These are phyloP conservation scores for Sarcodon aspratus DNA, from an alignment of 768 basidiomycete genomes.

Conservation along the genomic window DNA sequence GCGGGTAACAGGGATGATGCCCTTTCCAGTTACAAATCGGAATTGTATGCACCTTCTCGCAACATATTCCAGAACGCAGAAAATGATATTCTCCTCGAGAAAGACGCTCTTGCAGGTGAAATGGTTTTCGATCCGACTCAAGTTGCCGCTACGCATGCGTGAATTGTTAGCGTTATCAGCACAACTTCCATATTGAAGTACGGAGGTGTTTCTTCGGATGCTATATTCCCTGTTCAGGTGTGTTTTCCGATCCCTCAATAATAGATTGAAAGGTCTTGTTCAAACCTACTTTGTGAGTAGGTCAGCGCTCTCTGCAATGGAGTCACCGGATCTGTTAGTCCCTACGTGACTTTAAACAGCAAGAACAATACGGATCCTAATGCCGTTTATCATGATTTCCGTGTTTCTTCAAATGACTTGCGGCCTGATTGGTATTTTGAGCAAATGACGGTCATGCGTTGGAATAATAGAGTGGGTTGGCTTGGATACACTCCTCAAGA, in stretches of 20 bases:
- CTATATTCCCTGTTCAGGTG: slow-evolving; percentile 92
- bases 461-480: slow-evolving; percentile 80
- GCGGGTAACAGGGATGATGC: slow-evolving; percentile 72
- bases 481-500: slow-evolving; percentile 73
- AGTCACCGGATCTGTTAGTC: slow-evolving; percentile 61
- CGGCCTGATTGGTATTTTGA: slow-evolving; percentile 99
- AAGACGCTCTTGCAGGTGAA: slow-evolving; percentile 65
- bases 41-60: slow-evolving; percentile 86
- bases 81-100: too few relatives aligned
- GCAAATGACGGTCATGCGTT: slow-evolving; percentile 88
- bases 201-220: slow-evolving; percentile 63
- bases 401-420: slow-evolving; percentile 75
- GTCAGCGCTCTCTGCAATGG: slow-evolving; percentile 92
- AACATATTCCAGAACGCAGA: slow-evolving; percentile 92
- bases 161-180: slow-evolving; percentile 63
- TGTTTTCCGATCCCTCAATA: not conserved
- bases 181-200: slow-evolving; percentile 70
- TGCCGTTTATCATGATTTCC: slow-evolving; percentile 91
- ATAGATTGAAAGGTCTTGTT: not conserved
- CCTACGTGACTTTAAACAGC: slow-evolving; percentile 66
- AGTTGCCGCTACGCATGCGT: slow-evolving; percentile 55
- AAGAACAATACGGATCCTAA: slow-evolving; percentile 69
- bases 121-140: slow-evolving; percentile 85
- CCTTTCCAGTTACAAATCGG: slow-evolving; percentile 75
- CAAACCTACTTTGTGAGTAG: slow-evolving; percentile 22